Percentiles rank a stretch among this genome's conserved stretches.
Evolutionary conservation across 2,329 filamentous ascomycete genomes (phyloP).

Genomic region (Onygena corvina): DNA sequence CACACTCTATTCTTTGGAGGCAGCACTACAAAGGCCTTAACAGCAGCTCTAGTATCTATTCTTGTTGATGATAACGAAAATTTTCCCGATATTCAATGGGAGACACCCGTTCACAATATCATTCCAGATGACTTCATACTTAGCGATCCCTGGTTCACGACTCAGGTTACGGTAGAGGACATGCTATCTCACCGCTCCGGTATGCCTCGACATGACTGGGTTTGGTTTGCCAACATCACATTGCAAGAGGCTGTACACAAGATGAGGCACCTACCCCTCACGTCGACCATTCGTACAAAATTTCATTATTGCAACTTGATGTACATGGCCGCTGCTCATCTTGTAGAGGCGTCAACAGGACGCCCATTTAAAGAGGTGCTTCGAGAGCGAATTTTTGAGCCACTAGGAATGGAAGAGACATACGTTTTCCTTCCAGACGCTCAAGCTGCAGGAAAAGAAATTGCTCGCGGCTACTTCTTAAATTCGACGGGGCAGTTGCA

Average conservation of each 20-base stretch:
- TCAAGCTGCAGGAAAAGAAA: constrained; percentile 17
- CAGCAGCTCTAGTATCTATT: constrained; percentile 39
- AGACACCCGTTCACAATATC: constrained; percentile 13
- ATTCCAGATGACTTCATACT: constrained; percentile 25
- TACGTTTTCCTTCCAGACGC: constrained; percentile 29
- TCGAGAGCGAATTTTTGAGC: constrained; percentile 27
- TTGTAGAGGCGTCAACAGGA: constrained; percentile 35
- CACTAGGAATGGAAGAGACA: constrained; percentile 32
- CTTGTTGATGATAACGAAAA: constrained; percentile 23
- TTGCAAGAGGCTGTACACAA: constrained; percentile 30
- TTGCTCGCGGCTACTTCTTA: constrained; percentile 21
- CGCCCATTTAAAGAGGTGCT: constrained; percentile 25
- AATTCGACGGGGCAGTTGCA: constrained; percentile 11
- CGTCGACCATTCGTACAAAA: constrained; percentile 29
- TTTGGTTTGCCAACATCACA: constrained; percentile 21
- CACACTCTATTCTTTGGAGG: constrained; percentile 44
- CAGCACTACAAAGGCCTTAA: constrained; percentile 46
- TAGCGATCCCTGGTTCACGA: constrained; percentile 19
- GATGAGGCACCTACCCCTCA: constrained; percentile 36
- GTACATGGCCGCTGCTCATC: constrained; percentile 39
- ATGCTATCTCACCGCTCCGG: constrained; percentile 28
- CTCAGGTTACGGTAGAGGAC: constrained; percentile 25
- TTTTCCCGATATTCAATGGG: constrained; percentile 17
- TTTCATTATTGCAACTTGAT: constrained; percentile 45
- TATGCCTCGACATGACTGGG: constrained; percentile 18